Evolutionary conservation across 148 eudicot genomes (phyloP), one percentile per base, ranked within the genome.

Genomic region (Rheum nobile): DNA sequence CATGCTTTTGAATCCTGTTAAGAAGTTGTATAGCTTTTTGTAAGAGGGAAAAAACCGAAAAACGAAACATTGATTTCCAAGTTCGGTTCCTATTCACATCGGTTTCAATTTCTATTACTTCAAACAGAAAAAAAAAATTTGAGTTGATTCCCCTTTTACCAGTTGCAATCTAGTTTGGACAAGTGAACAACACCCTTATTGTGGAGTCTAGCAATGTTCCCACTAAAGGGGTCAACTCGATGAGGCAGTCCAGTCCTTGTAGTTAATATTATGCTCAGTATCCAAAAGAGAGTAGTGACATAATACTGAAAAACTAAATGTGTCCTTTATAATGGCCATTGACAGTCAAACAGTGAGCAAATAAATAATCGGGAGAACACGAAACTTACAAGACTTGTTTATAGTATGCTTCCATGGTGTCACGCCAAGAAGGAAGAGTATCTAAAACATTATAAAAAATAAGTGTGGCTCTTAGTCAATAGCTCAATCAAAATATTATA

Each of bases 361-460:
- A 65, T 31, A 32, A 32, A 34, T 16, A 65, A 32, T 31, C 14
- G 42, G 54, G 71, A 69, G 80, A 63, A 48, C 41, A 52, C 29
- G 14, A 48, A 54, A 83, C 92, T 83, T 85, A 91, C 92, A 81
- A 67, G 52, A 83, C 50, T 75, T 80, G 63, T 21, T 24, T 24
- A 43, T 78, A 75, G 75, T 83, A 80, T 35, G 73, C 71, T 80
- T 80, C 86, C 38, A 80, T 44, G 12, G 77, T 78, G 48, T 71
- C 73, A 38, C 50, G 48, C 73, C 73, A 71, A 2, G 17, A 28
- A 21, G 73, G 50, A 38, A 71, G 73, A 43, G 47, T 21, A 71
- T 39, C 73, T 71, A 16, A 39, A 71, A 43, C 29, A 71, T 7
- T 2, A 19, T 22, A 43, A 69, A 41, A 67, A 14, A 26, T 3